Conservation (phyloP, 805 yeast genomes). For the Pichia paraexigua region DNA sequence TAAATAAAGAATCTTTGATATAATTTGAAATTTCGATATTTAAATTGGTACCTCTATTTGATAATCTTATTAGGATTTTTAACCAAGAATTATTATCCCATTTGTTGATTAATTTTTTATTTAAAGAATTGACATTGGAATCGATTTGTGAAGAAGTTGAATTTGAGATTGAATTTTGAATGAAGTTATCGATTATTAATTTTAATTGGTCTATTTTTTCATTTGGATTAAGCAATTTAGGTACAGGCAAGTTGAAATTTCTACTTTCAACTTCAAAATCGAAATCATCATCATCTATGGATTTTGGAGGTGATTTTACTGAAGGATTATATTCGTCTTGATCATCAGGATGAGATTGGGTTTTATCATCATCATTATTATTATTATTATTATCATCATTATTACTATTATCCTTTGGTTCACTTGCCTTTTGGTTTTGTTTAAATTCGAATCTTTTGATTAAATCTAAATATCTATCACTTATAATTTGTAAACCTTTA, state of each 20-base stretch:
- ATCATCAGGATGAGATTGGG: too few species aligned
- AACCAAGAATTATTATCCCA: slow-evolving; percentile 72
- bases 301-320: too few species aligned
- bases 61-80: slow-evolving; percentile 61
- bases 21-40: slow-evolving; percentile 42
- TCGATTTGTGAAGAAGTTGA: slow-evolving; percentile 16
- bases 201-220: slow-evolving; percentile 52
- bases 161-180: slow-evolving; percentile 34
- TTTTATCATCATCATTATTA: too few species aligned
- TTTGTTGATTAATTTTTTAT: slow-evolving; percentile 42
- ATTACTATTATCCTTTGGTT: too few species aligned
- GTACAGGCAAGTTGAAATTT: slow-evolving; percentile 45
- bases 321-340: slow-evolving; percentile 6
- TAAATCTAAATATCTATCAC: slow-evolving; percentile 53
- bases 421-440: neutral
- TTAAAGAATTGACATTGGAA: too few species aligned
- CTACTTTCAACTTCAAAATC: slow-evolving; percentile 20
- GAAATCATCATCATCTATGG: slow-evolving; percentile 16
- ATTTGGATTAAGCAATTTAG: slow-evolving; percentile 41
- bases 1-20: slow-evolving; percentile 63
- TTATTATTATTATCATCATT: too few species aligned
- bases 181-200: slow-evolving; percentile 51
- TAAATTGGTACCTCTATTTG: slow-evolving; percentile 66
- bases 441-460: slow-evolving; percentile 18
- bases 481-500: slow-evolving; percentile 61